Conservation (phyloP, 2,329 filamentous ascomycete species). For the Orbilia ellipsospora region DNA sequence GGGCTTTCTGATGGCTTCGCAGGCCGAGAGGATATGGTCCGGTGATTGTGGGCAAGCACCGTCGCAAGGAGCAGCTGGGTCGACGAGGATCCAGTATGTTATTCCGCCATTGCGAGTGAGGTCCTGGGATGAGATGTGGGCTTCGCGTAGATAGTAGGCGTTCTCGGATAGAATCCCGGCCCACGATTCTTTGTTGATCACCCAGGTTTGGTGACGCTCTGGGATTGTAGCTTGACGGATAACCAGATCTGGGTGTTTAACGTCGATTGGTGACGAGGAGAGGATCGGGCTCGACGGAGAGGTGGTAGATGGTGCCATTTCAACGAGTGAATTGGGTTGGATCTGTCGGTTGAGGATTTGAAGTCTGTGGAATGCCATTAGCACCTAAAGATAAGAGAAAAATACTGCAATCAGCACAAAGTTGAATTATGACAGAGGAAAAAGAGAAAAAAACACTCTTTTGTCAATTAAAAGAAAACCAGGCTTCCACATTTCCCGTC, state of each 20-base stretch:
- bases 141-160: constrained; percentile 72
- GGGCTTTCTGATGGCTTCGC: constrained; percentile 73
- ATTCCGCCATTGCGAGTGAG: constrained; percentile 71
- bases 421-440: not conserved
- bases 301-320: constrained; percentile 54
- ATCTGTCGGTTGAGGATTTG: not conserved
- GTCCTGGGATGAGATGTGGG: constrained; percentile 69
- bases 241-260: constrained; percentile 60
- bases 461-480: constrained; percentile 31
- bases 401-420: not conserved
- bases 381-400: constrained; percentile 6
- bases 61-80: constrained; percentile 62
- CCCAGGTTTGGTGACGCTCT: constrained; percentile 70
- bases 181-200: constrained; percentile 70
- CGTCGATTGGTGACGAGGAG: constrained; percentile 35
- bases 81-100: constrained; percentile 73
- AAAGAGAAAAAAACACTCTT: constrained; percentile 5
- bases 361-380: constrained; percentile 29
- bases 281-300: constrained; percentile 36
- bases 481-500: constrained; percentile 23
- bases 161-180: constrained; percentile 68
- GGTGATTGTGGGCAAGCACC: constrained; percentile 58
- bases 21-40: constrained; percentile 72
- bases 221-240: constrained; percentile 70
- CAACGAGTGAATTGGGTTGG: not conserved